These are phyloP conservation scores for Centrapalus pauciflorus DNA, from an alignment of 129 eudicot species.

Conservation along the genomic window DNA sequence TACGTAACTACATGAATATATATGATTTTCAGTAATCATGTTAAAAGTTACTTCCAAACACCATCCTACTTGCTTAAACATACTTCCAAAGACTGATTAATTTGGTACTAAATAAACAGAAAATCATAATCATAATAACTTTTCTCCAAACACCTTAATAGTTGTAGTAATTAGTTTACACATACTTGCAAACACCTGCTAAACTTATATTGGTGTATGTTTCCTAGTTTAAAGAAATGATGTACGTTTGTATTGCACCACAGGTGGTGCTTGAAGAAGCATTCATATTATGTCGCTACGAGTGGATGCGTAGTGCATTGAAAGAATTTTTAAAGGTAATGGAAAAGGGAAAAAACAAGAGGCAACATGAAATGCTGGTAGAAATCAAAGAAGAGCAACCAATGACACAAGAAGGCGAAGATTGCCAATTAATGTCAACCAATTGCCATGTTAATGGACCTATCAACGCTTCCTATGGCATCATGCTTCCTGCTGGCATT, in stretches of 20 bases:
- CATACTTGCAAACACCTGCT: too few species aligned
- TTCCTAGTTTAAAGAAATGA: background rate
- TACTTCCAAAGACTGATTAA: too few species aligned
- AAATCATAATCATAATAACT: too few species aligned
- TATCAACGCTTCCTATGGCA: conserved; percentile 21
- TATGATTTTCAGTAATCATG: too few species aligned
- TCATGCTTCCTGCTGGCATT: conserved; percentile 42
- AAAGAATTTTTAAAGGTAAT: conserved; percentile 28
- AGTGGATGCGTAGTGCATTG: conserved; percentile 63
- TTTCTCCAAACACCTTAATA: too few species aligned
- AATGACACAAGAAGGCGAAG: conserved; percentile 24
- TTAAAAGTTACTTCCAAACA: too few species aligned
- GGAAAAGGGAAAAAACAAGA: conserved; percentile 13
- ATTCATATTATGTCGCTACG: conserved; percentile 50
- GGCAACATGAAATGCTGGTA: conserved; percentile 17
- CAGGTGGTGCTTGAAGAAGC: conserved; percentile 54
- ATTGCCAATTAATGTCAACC: conserved; percentile 31
- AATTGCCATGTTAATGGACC: conserved; percentile 41
- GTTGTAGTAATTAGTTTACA: too few species aligned
- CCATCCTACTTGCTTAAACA: too few species aligned
- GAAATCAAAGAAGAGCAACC: conserved; percentile 17
- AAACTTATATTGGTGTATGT: background rate
- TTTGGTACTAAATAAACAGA: too few species aligned
- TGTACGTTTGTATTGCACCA: background rate
- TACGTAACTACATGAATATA: too few species aligned